Evolutionary conservation across 2,329 filamentous ascomycete genomes (phyloP).

Genomic region (Davidsoniella australis): DNA sequence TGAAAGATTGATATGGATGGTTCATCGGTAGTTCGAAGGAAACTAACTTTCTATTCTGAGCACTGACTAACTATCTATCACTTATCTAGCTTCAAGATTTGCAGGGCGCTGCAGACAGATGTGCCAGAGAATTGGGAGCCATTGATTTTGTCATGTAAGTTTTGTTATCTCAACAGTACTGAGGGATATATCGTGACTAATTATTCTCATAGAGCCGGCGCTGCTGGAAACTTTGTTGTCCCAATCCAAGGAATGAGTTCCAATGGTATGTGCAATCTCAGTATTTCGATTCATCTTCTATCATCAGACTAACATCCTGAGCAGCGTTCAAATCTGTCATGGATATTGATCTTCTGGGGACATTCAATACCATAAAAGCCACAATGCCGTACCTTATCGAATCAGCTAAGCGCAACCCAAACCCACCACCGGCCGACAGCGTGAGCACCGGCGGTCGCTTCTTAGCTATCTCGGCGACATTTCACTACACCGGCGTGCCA

Average conservation of each 20-base stretch:
- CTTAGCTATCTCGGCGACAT: slow-evolving; percentile 75
- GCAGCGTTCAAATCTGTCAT: slow-evolving; percentile 81
- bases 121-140: slow-evolving; percentile 63
- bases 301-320: background rate
- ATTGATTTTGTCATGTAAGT: slow-evolving; percentile 85
- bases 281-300: background rate
- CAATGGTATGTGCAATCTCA: slow-evolving; percentile 31
- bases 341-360: slow-evolving; percentile 88
- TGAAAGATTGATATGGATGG: background rate
- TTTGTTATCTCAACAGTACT: background rate
- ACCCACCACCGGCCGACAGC: slow-evolving; percentile 39
- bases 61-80: background rate
- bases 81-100: slow-evolving; percentile 39
- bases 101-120: slow-evolving; percentile 58
- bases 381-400: slow-evolving; percentile 65
- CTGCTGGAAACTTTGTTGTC: slow-evolving; percentile 88
- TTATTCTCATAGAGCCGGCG: slow-evolving; percentile 51
- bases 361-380: slow-evolving; percentile 88
- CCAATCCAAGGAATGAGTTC: slow-evolving; percentile 64
- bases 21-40: too few relatives aligned
- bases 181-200: background rate
- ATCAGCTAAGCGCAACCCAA: slow-evolving; percentile 42
- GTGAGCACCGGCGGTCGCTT: slow-evolving; percentile 65
- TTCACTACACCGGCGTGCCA: slow-evolving; percentile 77
- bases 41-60: background rate